Evolutionary conservation across 192 early-diverging fungal genomes (phyloP).

Genomic region (Coemansia sp.): DNA sequence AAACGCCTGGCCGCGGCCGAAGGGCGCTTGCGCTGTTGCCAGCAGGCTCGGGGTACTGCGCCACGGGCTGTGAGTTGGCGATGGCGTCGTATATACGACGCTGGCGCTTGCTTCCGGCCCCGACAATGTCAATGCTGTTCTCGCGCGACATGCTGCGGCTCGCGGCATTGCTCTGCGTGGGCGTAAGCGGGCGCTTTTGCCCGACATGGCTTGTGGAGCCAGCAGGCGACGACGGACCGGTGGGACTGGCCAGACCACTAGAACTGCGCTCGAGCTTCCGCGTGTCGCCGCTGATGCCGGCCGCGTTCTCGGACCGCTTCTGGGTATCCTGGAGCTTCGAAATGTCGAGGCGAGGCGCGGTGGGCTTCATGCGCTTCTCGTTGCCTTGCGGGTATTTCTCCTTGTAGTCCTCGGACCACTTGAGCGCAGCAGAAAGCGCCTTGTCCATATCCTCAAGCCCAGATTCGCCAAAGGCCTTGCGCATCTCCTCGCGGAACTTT

Average conservation of each 20-base stretch:
- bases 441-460: constrained; percentile 20
- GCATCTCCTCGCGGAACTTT: constrained; percentile 28
- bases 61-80: background rate
- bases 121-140: background rate
- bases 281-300: background rate
- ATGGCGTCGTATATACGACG: constrained; percentile 22
- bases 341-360: constrained; percentile 15
- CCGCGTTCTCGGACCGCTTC: background rate
- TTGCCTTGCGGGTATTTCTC: constrained; percentile 14
- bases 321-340: background rate
- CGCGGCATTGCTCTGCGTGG: background rate
- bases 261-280: background rate
- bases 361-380: constrained; percentile 23
- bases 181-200: background rate
- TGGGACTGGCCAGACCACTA: background rate
- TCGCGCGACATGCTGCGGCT: background rate
- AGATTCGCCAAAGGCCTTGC: constrained; percentile 14
- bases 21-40: background rate
- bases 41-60: background rate
- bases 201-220: background rate
- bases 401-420: constrained; percentile 24
- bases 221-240: background rate
- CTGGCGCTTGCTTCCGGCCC: constrained; percentile 15
- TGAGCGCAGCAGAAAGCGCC: constrained; percentile 13
- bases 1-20: background rate